phyloP scores from a whole-genome alignment of 352 stramenopile genomes.

The Phytophthora fragariaefolia region DNA sequence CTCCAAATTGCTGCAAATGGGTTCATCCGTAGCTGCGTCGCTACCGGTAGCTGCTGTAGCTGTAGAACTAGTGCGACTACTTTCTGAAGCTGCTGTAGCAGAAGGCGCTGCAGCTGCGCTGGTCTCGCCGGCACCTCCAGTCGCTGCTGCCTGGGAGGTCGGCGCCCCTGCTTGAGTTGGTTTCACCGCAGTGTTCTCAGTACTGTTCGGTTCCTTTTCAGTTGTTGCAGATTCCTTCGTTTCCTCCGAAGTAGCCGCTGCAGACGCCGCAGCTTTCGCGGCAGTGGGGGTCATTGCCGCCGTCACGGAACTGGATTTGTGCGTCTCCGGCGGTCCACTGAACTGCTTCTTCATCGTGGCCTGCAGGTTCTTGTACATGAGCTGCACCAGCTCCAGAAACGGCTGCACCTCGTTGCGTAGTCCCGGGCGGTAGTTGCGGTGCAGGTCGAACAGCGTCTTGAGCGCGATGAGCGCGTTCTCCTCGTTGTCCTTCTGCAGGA shows the following conservation, averaged over 20 bases:
- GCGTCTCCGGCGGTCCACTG: conserved; percentile 50
- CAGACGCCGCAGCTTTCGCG: conserved; percentile 23
- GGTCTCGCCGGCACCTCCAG: conserved; percentile 2
- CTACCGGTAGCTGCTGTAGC: conserved; percentile 6
- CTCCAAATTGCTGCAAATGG: conserved; percentile 84
- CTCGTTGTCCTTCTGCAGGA: conserved; percentile 96
- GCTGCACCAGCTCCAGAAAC: conserved; percentile 89
- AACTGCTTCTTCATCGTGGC: conserved; percentile 89
- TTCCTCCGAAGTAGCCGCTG: conserved; percentile 16
- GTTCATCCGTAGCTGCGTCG: conserved; percentile 42
- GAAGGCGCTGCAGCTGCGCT: conserved; percentile 10
- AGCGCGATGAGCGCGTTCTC: conserved; percentile 96
- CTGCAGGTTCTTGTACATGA: conserved; percentile 92
- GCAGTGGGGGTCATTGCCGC: conserved; percentile 28
- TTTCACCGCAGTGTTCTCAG: conserved; percentile 8
- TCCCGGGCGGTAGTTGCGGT: conserved; percentile 94
- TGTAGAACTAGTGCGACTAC: conserved; percentile 8
- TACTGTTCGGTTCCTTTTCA: conserved; percentile 6
- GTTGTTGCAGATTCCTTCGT: conserved; percentile 8
- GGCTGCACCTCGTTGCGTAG: conserved; percentile 92
- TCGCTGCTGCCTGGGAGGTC: conserved; percentile 10
- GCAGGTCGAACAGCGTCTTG: conserved; percentile 97
- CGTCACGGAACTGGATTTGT: conserved; percentile 32
- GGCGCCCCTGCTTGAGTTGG: conserved; percentile 4
- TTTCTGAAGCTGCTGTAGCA: conserved; percentile 17